Base-by-base conservation (phyloP, 2,329 filamentous ascomycete species). In the Pseudocercospora fijiensis region DNA sequence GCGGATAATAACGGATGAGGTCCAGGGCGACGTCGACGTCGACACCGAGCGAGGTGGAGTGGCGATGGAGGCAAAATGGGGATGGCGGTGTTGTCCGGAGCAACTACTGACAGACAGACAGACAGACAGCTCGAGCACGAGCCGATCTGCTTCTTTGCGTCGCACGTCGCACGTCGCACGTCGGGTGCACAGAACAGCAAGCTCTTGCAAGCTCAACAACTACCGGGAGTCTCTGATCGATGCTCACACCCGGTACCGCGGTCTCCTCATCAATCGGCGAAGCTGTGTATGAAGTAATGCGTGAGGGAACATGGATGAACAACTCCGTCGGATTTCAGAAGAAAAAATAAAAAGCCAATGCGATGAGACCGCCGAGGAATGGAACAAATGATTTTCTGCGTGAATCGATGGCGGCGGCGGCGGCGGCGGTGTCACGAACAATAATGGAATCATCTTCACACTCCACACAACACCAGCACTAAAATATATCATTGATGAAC, bases 371-470 rank as follows among this genome's bases (percentile, higher is more conserved):
- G 55, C 55, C 55, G 18, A 57, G 55, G 30, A 43, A 57, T 22
- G 20, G 24, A 57, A 56, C 27, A 22, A 28, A 10, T 30, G 4
- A 33, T 56, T 37, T 28, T 7, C 22, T 52, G 49, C 22, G 24
- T 49, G 45, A 24, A 49, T 49, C 18, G 45, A 49, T 49, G 45
- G 45, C 8, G 33, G 33, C 33, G 33, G 33, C 43, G 11, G 20
- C 55, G 55, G 55, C 43, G 30, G 30, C 37, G 13, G 55, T 57
- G 55, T 41, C n/a, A 57, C 55, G 37, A 56, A n/a, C n/a, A n/a
- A n/a, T n/a, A n/a, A n/a, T n/a, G n/a, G n/a, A n/a, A 7, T 13
- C 7, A 8, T 37, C 30, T 37, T 37, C 30, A 37, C 30, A 13
- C 30, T 13, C 13, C 30, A 7, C 7, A 8, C 30, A 7, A 37